Evolutionary conservation across 257 asterid genomes (phyloP), one percentile per base, ranked within the genome.

Genomic region (Striga asiatica): DNA sequence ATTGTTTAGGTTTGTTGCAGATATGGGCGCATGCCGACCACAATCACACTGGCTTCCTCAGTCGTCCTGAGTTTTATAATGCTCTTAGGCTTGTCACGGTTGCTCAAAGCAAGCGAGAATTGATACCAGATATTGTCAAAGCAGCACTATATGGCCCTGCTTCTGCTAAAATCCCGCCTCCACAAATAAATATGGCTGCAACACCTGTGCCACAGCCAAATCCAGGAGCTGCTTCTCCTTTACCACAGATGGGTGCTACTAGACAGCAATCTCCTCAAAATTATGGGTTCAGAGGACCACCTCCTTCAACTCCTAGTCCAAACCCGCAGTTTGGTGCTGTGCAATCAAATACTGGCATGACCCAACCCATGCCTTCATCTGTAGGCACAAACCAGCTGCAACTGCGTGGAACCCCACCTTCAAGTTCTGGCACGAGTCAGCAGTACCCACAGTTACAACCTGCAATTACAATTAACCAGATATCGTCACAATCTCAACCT

Each of bases 11-110:
- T 60, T 24, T 60, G 50, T 57, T 81, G 86, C 82, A 89, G 98
- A 81, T 91, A 80, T 91, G 96, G 96, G 72, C 55, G 73, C 79
- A 76, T 58, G 92, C 88, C 49, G 96, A 91, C 64, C 91, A 81
- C 73, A 84, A 73, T 49, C 88, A 58, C 51, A 71, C 61, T 56
- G 98, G 96, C 34, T 86, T 60, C 71, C 96, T 91, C 31, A 65
- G 84, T 59, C 95, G 89, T 31, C 71, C 81, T 16, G 98, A 87
- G 71, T 91, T 91, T 71, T 86, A 75, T 70, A 91, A 86, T 70
- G 96, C 95, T 66, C 96, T 91, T 39, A 91, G 80, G 78, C 95
- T 91, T 51, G 95, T 91, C 47, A 91, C 98, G 1, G 96, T 91
- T 69, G 98, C 98, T 54, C 98, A 91, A 71, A 91, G 88, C 72